phyloP scores from a whole-genome alignment of 306 rosid genomes.

The Fragaria ananassa region DNA sequence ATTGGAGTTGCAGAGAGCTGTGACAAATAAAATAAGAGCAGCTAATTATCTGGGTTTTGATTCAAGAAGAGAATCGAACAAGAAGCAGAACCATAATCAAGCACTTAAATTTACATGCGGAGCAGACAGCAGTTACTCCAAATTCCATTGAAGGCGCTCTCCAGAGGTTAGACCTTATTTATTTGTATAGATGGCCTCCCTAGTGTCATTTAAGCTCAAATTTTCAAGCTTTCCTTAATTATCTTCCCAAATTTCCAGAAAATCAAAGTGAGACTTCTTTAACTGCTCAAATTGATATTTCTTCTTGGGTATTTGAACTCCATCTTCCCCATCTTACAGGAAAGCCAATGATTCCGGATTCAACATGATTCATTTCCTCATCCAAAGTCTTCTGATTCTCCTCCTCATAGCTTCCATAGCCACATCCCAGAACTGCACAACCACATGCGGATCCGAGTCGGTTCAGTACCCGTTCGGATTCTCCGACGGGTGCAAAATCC shows the following conservation, averaged over 20 bases:
- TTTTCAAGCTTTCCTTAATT: conserved; percentile 11
- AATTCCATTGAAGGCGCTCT: conserved; percentile 12
- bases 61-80: neutral
- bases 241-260: conserved; percentile 3
- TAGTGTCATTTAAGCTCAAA: conserved; percentile 55
- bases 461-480: conserved; percentile 71
- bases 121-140: conserved; percentile 6
- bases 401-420: conserved; percentile 29
- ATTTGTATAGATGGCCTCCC: conserved; percentile 58
- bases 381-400: conserved; percentile 10
- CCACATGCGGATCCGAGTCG: conserved; percentile 24
- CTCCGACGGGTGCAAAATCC: conserved; percentile 38
- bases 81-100: neutral
- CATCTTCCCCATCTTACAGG: neutral
- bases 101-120: neutral
- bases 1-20: neutral
- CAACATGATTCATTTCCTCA: neutral
- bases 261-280: neutral
- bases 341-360: neutral
- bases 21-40: neutral
- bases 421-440: conserved; percentile 34
- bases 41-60: neutral
- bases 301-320: neutral
- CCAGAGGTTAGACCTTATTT: conserved; percentile 31
- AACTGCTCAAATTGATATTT: neutral